Evolutionary conservation across 495 filamentous ascomycete genomes (phyloP).

Genomic region (Aspergillus avenaceus): DNA sequence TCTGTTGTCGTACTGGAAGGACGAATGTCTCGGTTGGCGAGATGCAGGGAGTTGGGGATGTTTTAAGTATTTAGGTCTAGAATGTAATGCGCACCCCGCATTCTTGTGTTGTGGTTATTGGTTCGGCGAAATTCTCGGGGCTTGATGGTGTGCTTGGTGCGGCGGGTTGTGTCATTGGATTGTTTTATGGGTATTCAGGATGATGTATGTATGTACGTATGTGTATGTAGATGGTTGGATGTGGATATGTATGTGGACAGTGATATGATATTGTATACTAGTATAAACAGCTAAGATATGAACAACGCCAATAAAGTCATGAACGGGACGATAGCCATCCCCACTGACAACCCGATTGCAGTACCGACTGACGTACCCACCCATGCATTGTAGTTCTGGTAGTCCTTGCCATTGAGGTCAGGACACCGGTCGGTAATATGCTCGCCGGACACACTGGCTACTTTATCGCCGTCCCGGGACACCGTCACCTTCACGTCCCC

Average conservation of each 20-base stretch:
- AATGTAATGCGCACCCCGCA: too few species aligned
- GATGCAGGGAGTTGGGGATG: too few species aligned
- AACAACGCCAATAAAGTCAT: too few species aligned
- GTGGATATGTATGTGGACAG: too few species aligned
- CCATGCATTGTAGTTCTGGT: slow-evolving; percentile 45
- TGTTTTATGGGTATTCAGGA: too few species aligned
- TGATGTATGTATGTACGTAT: too few species aligned
- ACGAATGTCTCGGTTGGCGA: too few species aligned
- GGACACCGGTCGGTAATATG: slow-evolving; percentile 38
- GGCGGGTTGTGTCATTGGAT: neutral
- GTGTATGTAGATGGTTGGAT: too few species aligned
- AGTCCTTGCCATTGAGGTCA: slow-evolving; percentile 21
- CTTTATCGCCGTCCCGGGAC: slow-evolving; percentile 25
- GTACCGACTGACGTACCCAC: slow-evolving; percentile 16
- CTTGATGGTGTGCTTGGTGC: neutral
- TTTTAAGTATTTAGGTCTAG: too few species aligned
- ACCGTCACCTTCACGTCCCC: slow-evolving; percentile 48
- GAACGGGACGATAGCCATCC: neutral
- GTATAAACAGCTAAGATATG: too few species aligned
- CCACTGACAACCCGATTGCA: neutral
- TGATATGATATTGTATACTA: too few species aligned
- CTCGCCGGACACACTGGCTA: slow-evolving; percentile 30
- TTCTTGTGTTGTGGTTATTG: neutral
- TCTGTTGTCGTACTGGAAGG: too few species aligned
- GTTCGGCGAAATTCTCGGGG: neutral